phyloP scores from a whole-genome alignment of 1,284 basidiomycete species.

The Phenoliferia sp. region DNA sequence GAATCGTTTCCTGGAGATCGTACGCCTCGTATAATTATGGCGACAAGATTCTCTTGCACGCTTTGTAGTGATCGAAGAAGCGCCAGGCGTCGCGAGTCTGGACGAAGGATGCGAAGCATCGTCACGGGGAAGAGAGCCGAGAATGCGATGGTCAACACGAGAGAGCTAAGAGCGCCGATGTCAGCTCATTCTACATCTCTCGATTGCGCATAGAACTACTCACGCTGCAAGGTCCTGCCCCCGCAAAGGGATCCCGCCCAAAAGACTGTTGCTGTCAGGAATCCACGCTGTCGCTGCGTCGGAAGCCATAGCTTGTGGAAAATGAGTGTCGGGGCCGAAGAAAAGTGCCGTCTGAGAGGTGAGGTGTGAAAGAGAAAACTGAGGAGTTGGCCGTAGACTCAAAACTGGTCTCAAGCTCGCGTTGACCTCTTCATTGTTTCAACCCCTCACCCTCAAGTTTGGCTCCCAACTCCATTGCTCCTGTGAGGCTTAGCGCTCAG shows the following conservation, averaged over 20 bases:
- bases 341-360: no score
- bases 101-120: not conserved
- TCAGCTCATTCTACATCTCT: not conserved
- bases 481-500: no score
- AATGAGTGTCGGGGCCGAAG: no score
- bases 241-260: not conserved
- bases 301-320: no score
- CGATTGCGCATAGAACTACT: not conserved
- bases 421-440: no score
- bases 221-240: not conserved
- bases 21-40: not conserved
- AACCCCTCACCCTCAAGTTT: no score
- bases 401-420: no score
- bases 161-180: not conserved
- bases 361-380: no score
- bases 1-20: not conserved
- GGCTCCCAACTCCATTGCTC: no score
- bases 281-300: no score
- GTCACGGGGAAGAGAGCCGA: not conserved
- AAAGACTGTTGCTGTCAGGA: no score
- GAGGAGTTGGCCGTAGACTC: no score
- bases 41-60: not conserved
- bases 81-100: not conserved
- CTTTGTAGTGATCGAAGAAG: not conserved
- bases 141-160: not conserved